Evolutionary conservation across 2,329 filamentous ascomycete genomes (phyloP).

Genomic region (Thelonectria discophora): DNA sequence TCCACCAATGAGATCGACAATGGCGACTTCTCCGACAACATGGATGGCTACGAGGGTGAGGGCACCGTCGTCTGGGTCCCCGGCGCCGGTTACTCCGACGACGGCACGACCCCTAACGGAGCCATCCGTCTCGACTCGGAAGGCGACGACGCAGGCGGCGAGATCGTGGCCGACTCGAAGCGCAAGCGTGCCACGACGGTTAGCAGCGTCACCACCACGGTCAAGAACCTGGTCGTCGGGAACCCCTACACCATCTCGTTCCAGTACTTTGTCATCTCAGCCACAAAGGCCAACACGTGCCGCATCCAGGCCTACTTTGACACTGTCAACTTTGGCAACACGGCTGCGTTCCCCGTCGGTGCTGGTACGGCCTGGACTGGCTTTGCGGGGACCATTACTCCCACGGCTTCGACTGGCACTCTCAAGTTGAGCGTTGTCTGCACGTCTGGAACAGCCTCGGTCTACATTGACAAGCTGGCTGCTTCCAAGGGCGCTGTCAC

Average conservation of each 20-base stretch:
- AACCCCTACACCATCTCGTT: not conserved
- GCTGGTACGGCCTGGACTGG: not conserved
- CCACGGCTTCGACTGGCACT: not conserved
- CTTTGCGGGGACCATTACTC: not conserved
- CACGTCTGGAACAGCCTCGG: slow-evolving; percentile 1
- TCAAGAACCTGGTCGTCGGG: not conserved
- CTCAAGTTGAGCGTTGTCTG: slow-evolving; percentile 6
- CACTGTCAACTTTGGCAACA: slow-evolving; percentile 12
- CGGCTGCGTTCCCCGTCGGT: slow-evolving; percentile 1
- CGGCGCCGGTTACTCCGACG: not conserved
- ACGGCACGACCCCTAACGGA: not conserved
- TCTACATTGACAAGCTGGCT: slow-evolving; percentile 7
- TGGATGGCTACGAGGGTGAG: not conserved
- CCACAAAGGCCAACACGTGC: slow-evolving; percentile 12
- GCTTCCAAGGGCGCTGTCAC: not conserved
- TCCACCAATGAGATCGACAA: not conserved
- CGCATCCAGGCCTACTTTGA: slow-evolving; percentile 10
- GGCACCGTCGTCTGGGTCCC: not conserved
- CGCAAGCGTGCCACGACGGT: slow-evolving; percentile 7
- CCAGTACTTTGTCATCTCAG: slow-evolving; percentile 8
- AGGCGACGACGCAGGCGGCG: not conserved
- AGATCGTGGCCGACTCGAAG: not conserved
- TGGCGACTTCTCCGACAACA: not conserved
- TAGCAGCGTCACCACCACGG: slow-evolving; percentile 4
- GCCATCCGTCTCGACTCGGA: not conserved